Evolutionary conservation across 2,329 filamentous ascomycete genomes (phyloP).

Genomic region (Reticulascus tulasneorum): DNA sequence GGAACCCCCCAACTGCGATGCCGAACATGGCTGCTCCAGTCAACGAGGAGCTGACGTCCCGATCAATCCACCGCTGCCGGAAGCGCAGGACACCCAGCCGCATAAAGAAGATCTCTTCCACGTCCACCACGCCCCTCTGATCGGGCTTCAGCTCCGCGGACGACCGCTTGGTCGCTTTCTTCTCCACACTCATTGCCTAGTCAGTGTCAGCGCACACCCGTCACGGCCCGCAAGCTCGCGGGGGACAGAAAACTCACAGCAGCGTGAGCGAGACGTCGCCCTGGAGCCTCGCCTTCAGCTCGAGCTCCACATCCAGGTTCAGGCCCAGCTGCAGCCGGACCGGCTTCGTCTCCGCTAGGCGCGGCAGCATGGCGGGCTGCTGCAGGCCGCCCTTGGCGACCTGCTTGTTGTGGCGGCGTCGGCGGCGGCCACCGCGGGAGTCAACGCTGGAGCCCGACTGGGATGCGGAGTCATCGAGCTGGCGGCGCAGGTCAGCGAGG

Average conservation of each 20-base stretch:
- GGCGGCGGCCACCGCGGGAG: slow-evolving; percentile 1
- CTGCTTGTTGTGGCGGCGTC: slow-evolving; percentile 7
- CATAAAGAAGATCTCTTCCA: slow-evolving; percentile 28
- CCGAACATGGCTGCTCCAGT: slow-evolving; percentile 17
- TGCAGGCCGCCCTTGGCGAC: background rate
- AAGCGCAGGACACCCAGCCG: slow-evolving; percentile 25
- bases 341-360: slow-evolving; percentile 47
- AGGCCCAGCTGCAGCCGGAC: slow-evolving; percentile 67
- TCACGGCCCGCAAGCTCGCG: background rate
- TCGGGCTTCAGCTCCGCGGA: slow-evolving; percentile 8
- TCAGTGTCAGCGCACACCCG: slow-evolving; percentile 1
- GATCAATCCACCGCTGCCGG: slow-evolving; percentile 26
- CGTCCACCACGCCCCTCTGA: slow-evolving; percentile 7
- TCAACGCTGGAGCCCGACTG: slow-evolving; percentile 10
- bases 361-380: slow-evolving; percentile 13
- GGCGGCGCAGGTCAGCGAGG: slow-evolving; percentile 14
- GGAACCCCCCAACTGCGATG: slow-evolving; percentile 19
- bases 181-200: slow-evolving; percentile 8
- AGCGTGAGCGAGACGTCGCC: slow-evolving; percentile 69
- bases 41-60: slow-evolving; percentile 20
- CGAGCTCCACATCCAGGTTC: slow-evolving; percentile 73
- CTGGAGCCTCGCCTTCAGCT: slow-evolving; percentile 73
- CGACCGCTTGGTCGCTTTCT: slow-evolving; percentile 4
- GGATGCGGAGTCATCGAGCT: slow-evolving; percentile 13
- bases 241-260: slow-evolving; percentile 48